These are phyloP conservation scores for Pichia ethanolica DNA, from an alignment of 805 yeast species.

Conservation along the genomic window DNA sequence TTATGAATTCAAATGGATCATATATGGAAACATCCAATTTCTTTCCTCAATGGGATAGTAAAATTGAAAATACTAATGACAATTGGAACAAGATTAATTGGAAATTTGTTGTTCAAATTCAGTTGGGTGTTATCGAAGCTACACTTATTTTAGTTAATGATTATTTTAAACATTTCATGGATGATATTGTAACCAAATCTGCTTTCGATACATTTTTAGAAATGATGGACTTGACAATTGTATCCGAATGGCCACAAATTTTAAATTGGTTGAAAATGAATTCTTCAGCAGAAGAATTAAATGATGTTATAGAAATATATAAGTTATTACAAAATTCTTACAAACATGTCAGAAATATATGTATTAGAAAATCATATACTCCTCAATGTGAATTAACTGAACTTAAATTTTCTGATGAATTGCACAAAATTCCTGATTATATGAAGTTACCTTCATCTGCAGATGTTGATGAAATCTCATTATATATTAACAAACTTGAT, in stretches of 20 bases:
- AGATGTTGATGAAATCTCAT: slow-evolving; percentile 45
- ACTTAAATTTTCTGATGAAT: slow-evolving; percentile 36
- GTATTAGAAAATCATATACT: slow-evolving; percentile 62
- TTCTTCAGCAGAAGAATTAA: slow-evolving; percentile 9
- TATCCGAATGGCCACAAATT: slow-evolving; percentile 40
- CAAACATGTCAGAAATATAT: slow-evolving; percentile 58
- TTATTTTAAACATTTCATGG: slow-evolving; percentile 69
- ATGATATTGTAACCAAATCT: slow-evolving; percentile 52
- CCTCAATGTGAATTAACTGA: slow-evolving; percentile 41
- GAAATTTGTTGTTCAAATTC: slow-evolving; percentile 66
- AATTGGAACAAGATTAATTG: slow-evolving; percentile 46
- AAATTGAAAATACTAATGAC: slow-evolving; percentile 30
- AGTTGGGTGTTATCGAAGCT: slow-evolving; percentile 74
- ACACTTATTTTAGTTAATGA: slow-evolving; percentile 61
- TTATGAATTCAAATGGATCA: neutral
- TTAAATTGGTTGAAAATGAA: slow-evolving; percentile 20
- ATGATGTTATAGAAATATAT: slow-evolving; percentile 18
- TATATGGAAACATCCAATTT: neutral
- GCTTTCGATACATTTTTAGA: slow-evolving; percentile 59
- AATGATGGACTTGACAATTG: slow-evolving; percentile 59
- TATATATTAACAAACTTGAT: slow-evolving; percentile 60
- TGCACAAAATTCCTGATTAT: slow-evolving; percentile 32
- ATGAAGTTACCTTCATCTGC: slow-evolving; percentile 22
- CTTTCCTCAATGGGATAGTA: slow-evolving; percentile 52
- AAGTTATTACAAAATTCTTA: slow-evolving; percentile 36